Conservation (phyloP, 1,284 basidiomycete species). For the Apiotrichum montevideense region DNA sequence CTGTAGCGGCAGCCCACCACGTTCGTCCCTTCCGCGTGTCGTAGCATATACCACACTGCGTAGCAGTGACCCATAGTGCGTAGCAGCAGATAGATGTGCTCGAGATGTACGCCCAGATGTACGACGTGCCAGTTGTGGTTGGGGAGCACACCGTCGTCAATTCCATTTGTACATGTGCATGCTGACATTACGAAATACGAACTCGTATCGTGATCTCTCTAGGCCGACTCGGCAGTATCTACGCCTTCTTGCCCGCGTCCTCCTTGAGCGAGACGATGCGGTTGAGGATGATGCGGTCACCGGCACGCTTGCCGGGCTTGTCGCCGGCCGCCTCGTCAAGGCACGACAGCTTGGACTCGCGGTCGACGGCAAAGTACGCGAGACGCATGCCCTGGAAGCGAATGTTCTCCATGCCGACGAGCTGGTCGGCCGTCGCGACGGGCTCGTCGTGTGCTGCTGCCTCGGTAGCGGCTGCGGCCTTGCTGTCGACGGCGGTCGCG, state of each 20-base stretch:
- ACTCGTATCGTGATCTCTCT: too few relatives aligned
- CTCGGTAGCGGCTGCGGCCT: conserved; percentile 38
- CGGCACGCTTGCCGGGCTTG: conserved; percentile 52
- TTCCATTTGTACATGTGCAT: too few relatives aligned
- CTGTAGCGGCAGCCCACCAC: too few relatives aligned
- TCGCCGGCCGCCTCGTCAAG: conserved; percentile 55
- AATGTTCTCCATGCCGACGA: conserved; percentile 87
- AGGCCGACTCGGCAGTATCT: not conserved
- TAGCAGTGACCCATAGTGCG: too few relatives aligned
- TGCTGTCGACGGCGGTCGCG: conserved; percentile 47
- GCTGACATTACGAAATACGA: too few relatives aligned
- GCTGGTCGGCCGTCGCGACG: conserved; percentile 65
- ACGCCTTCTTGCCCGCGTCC: conserved; percentile 71
- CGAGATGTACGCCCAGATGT: too few relatives aligned
- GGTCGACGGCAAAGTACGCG: conserved; percentile 92
- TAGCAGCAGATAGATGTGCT: too few relatives aligned
- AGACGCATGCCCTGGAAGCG: conserved; percentile 95
- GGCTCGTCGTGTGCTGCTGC: conserved; percentile 28
- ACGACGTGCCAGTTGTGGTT: too few relatives aligned
- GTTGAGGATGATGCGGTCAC: conserved; percentile 80
- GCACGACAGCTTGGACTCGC: conserved; percentile 64
- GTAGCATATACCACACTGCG: too few relatives aligned
- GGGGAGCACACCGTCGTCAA: too few relatives aligned
- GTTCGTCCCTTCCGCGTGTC: too few relatives aligned
- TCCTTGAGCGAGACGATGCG: conserved; percentile 93